These are phyloP conservation scores for Capsicum chinense DNA, from an alignment of 257 asterid species.

Conservation along the genomic window DNA sequence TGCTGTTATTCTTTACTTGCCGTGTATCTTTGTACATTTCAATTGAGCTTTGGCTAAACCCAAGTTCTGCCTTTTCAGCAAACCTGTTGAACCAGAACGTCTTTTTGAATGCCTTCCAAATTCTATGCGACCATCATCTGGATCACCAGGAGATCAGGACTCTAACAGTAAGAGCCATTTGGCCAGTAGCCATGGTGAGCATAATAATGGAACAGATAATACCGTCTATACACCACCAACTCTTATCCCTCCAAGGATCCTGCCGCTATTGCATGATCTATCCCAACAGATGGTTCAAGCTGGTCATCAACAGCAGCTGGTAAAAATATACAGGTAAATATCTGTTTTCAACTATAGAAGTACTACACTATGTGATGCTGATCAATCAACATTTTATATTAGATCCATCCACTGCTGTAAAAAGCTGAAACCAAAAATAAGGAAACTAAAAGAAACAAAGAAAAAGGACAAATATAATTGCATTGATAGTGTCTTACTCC, in stretches of 20 bases:
- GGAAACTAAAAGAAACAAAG: not conserved
- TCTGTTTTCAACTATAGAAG: slow-evolving; percentile 12
- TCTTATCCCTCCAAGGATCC: slow-evolving; percentile 88
- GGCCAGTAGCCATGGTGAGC: slow-evolving; percentile 69
- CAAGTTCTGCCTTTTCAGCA: slow-evolving; percentile 57
- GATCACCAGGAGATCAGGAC: slow-evolving; percentile 70
- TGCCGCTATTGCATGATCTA: slow-evolving; percentile 93
- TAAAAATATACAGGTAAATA: slow-evolving; percentile 77
- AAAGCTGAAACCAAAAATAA: not conserved
- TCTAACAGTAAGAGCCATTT: slow-evolving; percentile 71
- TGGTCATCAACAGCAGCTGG: slow-evolving; percentile 82
- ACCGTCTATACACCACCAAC: slow-evolving; percentile 85
- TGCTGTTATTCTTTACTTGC: not conserved
- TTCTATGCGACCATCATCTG: slow-evolving; percentile 94
- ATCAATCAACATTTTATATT: slow-evolving; percentile 14
- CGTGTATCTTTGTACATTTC: not conserved
- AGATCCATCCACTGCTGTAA: not conserved
- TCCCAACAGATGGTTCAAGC: slow-evolving; percentile 96
- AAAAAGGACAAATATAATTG: slow-evolving; percentile 8
- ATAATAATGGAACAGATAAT: slow-evolving; percentile 60
- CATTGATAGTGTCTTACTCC: not conserved
- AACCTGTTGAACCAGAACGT: slow-evolving; percentile 98
- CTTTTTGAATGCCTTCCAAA: slow-evolving; percentile 99
- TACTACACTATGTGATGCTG: slow-evolving; percentile 24
- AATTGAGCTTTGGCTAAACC: slow-evolving; percentile 3